Conservation (phyloP, 352 stramenopile genomes). For the Phytopythium aichiense region DNA sequence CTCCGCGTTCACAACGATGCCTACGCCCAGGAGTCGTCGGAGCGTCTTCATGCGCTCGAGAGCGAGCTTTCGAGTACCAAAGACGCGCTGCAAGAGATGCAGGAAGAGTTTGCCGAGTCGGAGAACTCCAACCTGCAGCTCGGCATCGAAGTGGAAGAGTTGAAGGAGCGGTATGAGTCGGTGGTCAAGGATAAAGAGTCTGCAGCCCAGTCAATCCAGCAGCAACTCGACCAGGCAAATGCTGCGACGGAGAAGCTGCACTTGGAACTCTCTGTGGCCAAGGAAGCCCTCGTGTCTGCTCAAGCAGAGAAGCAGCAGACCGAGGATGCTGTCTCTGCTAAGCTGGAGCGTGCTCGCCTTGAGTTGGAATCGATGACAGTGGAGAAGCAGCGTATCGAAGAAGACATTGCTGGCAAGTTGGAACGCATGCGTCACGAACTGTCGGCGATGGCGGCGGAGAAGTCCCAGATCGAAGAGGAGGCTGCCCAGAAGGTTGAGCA, state of each 20-base stretch:
- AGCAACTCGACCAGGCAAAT: conserved; percentile 5
- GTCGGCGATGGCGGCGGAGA: conserved; percentile 18
- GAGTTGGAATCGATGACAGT: conserved; percentile 32
- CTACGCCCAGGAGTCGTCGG: conserved; percentile 14
- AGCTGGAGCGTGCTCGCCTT: conserved; percentile 17
- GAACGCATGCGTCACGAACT: conserved; percentile 34
- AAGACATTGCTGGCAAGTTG: conserved; percentile 1
- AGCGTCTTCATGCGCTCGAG: conserved; percentile 28
- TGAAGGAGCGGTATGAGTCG: conserved; percentile 4
- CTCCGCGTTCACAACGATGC: conserved; percentile 18
- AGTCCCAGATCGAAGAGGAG: conserved; percentile 29
- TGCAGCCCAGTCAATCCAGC: not conserved
- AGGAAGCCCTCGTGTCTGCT: conserved; percentile 10
- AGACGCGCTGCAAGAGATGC: conserved; percentile 21
- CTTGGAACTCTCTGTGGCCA: conserved; percentile 8
- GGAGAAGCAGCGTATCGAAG: conserved; percentile 6
- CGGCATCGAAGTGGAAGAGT: conserved; percentile 3
- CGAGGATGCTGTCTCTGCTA: conserved; percentile 2
- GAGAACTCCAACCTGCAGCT: conserved; percentile 17
- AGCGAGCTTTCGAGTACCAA: conserved; percentile 26
- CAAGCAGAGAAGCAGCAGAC: conserved; percentile 3
- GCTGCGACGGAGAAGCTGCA: not conserved
- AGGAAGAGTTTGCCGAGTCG: conserved; percentile 30
- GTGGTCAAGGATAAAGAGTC: not conserved
- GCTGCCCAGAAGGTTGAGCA: conserved; percentile 20